Conservation (phyloP, 345 rosid genomes). For the Eucalyptus sp. region DNA sequence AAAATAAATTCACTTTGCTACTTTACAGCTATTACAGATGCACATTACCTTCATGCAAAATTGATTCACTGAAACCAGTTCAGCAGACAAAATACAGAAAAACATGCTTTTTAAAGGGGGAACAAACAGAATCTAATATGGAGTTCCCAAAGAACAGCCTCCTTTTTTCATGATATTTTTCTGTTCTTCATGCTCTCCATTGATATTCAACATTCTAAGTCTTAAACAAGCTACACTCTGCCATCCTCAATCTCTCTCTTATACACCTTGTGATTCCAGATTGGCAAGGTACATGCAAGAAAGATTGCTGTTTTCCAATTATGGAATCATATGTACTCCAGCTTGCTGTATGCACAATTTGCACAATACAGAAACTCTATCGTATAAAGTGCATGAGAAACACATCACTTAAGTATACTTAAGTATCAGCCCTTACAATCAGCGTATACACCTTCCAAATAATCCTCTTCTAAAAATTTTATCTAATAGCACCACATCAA, state of each 20-base stretch:
- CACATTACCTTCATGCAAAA: neutral
- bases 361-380: neutral
- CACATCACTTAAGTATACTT: neutral
- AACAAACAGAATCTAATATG: neutral
- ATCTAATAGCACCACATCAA: neutral
- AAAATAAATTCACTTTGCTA: neutral
- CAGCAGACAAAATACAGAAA: neutral
- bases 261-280: neutral
- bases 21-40: neutral
- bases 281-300: neutral
- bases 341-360: neutral
- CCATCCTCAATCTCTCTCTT: neutral
- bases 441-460: neutral
- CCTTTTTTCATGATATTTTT: neutral
- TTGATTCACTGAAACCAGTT: neutral
- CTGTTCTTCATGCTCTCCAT: neutral
- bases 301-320: neutral
- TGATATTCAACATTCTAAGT: neutral
- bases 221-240: neutral
- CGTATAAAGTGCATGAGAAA: neutral
- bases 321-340: neutral
- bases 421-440: neutral
- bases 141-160: neutral
- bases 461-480: neutral
- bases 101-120: neutral